Evolutionary conservation across 352 stramenopile species (phyloP).

Genomic region (Globisporangium orthogonon): DNA sequence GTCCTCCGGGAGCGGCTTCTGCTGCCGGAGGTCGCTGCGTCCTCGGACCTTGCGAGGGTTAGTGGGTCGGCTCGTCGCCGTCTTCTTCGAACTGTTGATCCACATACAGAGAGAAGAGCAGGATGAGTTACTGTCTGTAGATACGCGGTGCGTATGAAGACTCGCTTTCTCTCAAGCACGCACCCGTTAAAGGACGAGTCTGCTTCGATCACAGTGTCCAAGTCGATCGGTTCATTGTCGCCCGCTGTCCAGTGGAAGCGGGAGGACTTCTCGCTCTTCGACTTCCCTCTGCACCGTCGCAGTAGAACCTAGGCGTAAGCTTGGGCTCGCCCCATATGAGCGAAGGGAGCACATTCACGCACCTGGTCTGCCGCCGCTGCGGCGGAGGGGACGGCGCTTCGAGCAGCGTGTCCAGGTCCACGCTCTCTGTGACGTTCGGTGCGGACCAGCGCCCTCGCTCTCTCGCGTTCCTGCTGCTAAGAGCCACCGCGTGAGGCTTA

Average conservation of each 20-base stretch:
- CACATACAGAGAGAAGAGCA: background rate
- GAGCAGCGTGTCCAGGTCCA: conserved; percentile 75
- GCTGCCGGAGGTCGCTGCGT: conserved; percentile 22
- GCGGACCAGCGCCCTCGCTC: conserved; percentile 66
- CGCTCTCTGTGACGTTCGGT: conserved; percentile 47
- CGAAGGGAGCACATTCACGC: conserved; percentile 1
- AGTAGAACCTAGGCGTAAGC: background rate
- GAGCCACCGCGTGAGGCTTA: background rate
- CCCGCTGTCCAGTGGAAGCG: conserved; percentile 20
- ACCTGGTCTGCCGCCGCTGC: conserved; percentile 44
- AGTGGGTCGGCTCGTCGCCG: conserved; percentile 1
- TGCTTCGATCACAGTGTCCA: conserved; percentile 20
- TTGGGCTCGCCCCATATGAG: background rate
- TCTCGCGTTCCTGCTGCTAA: conserved; percentile 9
- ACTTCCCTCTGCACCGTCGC: conserved; percentile 15
- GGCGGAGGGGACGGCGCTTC: conserved; percentile 59
- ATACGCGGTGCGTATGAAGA: no score
- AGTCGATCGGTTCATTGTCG: conserved; percentile 15
- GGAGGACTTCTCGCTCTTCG: conserved; percentile 25
- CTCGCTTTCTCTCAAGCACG: background rate
- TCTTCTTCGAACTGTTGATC: background rate
- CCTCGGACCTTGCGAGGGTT: conserved; percentile 16
- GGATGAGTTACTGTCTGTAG: background rate
- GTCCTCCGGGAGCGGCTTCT: conserved; percentile 19
- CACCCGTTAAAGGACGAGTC: conserved; percentile 11